Evolutionary conservation across 768 basidiomycete genomes (phyloP).

Genomic region (Suillus lakei): DNA sequence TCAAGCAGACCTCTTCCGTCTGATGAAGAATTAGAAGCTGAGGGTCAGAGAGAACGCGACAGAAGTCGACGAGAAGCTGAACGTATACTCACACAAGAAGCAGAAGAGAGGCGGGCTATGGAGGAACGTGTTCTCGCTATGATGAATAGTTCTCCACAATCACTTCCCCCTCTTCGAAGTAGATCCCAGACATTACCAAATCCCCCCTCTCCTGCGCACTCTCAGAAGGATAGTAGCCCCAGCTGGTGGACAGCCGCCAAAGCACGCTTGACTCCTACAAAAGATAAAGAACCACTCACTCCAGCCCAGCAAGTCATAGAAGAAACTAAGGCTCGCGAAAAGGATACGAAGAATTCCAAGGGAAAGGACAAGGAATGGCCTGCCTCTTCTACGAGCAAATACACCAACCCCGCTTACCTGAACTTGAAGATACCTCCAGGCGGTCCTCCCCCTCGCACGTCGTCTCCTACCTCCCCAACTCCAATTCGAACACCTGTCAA

Average conservation of each 20-base stretch:
- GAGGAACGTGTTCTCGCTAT: slow-evolving; percentile 82
- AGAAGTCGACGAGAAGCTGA: slow-evolving; percentile 78
- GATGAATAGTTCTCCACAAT: slow-evolving; percentile 51
- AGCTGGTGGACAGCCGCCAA: slow-evolving; percentile 82
- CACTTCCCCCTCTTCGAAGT: slow-evolving; percentile 62
- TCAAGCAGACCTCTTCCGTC: slow-evolving; percentile 54
- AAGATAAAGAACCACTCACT: slow-evolving; percentile 74
- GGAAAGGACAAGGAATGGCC: slow-evolving; percentile 63
- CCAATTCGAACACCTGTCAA: slow-evolving; percentile 41
- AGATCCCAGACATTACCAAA: slow-evolving; percentile 59
- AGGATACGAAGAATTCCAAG: slow-evolving; percentile 48
- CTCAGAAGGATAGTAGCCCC: slow-evolving; percentile 59
- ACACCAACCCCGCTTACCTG: slow-evolving; percentile 58
- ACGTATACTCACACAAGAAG: slow-evolving; percentile 71
- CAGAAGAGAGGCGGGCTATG: slow-evolving; percentile 65
- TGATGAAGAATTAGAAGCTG: slow-evolving; percentile 82
- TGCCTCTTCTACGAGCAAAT: slow-evolving; percentile 53
- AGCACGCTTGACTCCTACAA: slow-evolving; percentile 77
- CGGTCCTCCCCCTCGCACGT: slow-evolving; percentile 50
- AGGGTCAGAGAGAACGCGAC: slow-evolving; percentile 79
- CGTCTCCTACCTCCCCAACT: slow-evolving; percentile 68
- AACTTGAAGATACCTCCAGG: slow-evolving; percentile 58
- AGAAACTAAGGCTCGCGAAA: slow-evolving; percentile 72
- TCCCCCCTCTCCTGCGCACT: slow-evolving; percentile 65
- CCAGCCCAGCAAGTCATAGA: slow-evolving; percentile 84